phyloP scores from a whole-genome alignment of 148 eudicot genomes.

The Arctostaphylos glauca region DNA sequence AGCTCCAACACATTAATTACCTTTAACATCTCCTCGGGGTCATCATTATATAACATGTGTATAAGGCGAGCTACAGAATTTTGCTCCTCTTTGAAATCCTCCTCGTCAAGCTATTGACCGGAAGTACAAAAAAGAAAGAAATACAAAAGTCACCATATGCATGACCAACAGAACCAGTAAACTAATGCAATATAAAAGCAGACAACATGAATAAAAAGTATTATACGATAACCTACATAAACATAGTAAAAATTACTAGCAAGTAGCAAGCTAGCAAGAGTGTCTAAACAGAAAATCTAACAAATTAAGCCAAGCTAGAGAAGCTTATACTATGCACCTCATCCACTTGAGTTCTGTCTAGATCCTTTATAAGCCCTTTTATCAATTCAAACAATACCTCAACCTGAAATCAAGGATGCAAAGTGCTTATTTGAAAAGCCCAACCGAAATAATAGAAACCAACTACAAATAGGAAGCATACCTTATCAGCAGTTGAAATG shows the following conservation, averaged over 20 bases:
- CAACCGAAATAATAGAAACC: conserved; percentile 12
- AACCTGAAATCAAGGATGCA: conserved; percentile 53
- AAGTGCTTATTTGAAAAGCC: conserved; percentile 17
- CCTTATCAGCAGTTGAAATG: conserved; percentile 92
- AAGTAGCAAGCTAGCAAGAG: not conserved
- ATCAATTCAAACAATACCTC: conserved; percentile 90
- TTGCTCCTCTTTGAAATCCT: conserved; percentile 95
- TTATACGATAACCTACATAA: not conserved
- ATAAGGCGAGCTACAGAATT: conserved; percentile 96
- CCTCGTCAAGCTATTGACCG: conserved; percentile 72
- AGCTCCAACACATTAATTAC: conserved; percentile 32
- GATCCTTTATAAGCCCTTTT: conserved; percentile 85
- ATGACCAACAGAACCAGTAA: not conserved
- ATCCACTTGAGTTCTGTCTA: conserved; percentile 53
- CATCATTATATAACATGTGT: conserved; percentile 86
- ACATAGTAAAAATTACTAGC: not conserved
- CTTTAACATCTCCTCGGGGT: conserved; percentile 94
- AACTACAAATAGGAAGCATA: conserved; percentile 14
- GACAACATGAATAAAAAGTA: conserved; percentile 3
- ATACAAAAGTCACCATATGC: not conserved
- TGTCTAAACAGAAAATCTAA: not conserved
- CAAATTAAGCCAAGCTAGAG: not conserved
- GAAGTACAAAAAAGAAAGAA: conserved; percentile 14
- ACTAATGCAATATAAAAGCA: not conserved
- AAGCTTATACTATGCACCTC: conserved; percentile 48